Conservation (phyloP, 2,329 filamentous ascomycete genomes). For the Zymoseptoria tritici region DNA sequence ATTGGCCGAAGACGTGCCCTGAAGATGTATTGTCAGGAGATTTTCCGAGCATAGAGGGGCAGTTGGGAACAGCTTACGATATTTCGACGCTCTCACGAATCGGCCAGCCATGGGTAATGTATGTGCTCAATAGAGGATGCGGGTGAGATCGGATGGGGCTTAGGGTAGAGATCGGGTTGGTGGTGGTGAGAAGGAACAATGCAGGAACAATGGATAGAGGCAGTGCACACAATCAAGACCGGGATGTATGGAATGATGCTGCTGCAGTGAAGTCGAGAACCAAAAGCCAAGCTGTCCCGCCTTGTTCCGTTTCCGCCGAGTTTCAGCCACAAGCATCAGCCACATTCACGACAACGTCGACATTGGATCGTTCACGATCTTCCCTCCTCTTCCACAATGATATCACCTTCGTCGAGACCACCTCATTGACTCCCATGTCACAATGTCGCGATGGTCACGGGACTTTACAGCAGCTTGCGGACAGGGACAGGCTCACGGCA, state of each 20-base stretch:
- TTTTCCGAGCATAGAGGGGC: not conserved
- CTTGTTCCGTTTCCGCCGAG: not conserved
- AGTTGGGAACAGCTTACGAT: conserved; percentile 47
- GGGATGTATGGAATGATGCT: not conserved
- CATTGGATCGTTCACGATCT: not conserved
- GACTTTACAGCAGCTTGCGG: too few relatives aligned
- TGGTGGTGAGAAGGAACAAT: not conserved
- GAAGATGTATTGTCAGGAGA: conserved; percentile 13
- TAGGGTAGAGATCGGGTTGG: not conserved
- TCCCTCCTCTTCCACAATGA: too few relatives aligned
- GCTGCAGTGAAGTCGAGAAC: not conserved
- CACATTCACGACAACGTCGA: not conserved
- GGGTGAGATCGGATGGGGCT: not conserved
- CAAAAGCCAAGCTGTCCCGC: not conserved
- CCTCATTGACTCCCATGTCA: too few relatives aligned
- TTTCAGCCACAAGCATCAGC: not conserved
- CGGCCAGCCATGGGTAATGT: conserved; percentile 53
- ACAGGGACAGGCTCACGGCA: too few relatives aligned
- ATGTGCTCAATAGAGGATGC: not conserved
- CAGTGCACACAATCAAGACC: not conserved
- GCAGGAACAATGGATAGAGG: not conserved
- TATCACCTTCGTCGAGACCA: too few relatives aligned
- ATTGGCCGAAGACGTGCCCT: conserved; percentile 98
- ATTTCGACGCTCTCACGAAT: conserved; percentile 68
- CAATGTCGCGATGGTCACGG: too few relatives aligned